Evolutionary conservation across 1,139 yeast species (phyloP).

Genomic region (Suhomyces bolitotheri): DNA sequence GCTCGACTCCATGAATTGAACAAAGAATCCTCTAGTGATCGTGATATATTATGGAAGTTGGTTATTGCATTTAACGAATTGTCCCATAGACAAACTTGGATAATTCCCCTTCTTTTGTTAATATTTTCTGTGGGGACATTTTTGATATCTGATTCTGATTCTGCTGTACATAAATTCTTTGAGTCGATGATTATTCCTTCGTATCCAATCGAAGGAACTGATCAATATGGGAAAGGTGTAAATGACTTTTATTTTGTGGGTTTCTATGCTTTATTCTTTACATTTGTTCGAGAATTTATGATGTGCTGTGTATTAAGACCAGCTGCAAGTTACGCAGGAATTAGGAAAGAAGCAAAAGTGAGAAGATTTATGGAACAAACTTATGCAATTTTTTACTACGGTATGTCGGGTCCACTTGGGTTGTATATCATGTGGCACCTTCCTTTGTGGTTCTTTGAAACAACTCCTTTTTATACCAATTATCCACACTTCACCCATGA

Average conservation of each 20-base stretch:
- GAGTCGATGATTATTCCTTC: conserved; percentile 68
- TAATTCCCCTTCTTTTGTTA: conserved; percentile 60
- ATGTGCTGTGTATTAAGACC: conserved; percentile 85
- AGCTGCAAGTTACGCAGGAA: conserved; percentile 55
- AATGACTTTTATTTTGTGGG: conserved; percentile 80
- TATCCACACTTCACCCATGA: conserved; percentile 85
- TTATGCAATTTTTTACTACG: conserved; percentile 79
- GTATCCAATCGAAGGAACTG: conserved; percentile 58
- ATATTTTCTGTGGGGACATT: conserved; percentile 38
- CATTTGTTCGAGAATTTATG: conserved; percentile 84
- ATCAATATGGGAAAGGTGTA: conserved; percentile 80
- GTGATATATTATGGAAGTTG: conserved; percentile 50
- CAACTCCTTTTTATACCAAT: conserved; percentile 71
- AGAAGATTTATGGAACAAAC: conserved; percentile 92
- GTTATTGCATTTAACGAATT: conserved; percentile 61
- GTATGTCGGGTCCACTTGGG: conserved; percentile 82
- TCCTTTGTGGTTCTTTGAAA: conserved; percentile 88
- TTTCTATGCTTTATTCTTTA: conserved; percentile 82
- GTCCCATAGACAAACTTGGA: conserved; percentile 75
- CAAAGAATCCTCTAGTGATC: conserved; percentile 32
- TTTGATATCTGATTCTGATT: conserved; percentile 49
- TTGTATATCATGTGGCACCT: conserved; percentile 81
- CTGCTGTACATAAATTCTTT: conserved; percentile 56
- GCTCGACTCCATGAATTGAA: conserved; percentile 36
- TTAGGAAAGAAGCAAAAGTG: conserved; percentile 58